A percentile compares a stretch with the other conserved stretches of the same genome.
These are phyloP conservation scores for Euptelea pleiosperma DNA, from an alignment of 164 flowering plant genomes.

Conservation along the genomic window DNA sequence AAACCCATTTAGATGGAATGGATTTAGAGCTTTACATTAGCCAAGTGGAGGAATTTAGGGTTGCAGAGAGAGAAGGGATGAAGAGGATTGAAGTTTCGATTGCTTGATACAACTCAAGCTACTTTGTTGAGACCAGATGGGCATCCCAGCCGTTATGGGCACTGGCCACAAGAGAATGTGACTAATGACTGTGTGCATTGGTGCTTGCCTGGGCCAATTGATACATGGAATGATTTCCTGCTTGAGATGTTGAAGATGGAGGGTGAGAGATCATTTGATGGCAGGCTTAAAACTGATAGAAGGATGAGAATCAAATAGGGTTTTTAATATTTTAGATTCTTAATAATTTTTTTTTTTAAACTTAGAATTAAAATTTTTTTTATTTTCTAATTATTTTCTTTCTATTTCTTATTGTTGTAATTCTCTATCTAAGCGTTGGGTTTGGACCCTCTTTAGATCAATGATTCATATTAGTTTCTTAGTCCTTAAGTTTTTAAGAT, in stretches of 20 bases:
- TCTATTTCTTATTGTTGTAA: neutral
- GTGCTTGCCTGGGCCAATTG: constrained; percentile 47
- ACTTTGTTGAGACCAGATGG: constrained; percentile 42
- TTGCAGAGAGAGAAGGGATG: constrained; percentile 24
- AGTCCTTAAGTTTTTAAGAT: no score
- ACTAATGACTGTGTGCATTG: constrained; percentile 43
- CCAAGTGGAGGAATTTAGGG: constrained; percentile 36
- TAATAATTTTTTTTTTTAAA: no score
- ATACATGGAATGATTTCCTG: constrained; percentile 39
- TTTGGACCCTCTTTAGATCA: no score
- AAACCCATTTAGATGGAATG: constrained; percentile 23
- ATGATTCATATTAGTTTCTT: no score
- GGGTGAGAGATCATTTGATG: neutral
- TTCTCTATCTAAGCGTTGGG: no score
- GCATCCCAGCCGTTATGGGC: constrained; percentile 39
- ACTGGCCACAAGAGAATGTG: constrained; percentile 26
- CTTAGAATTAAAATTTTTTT: neutral
- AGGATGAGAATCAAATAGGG: neutral
- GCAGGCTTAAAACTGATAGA: neutral
- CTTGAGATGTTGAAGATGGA: constrained; percentile 37
- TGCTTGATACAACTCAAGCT: constrained; percentile 34
- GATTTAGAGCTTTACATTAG: constrained; percentile 28
- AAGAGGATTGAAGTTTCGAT: constrained; percentile 26
- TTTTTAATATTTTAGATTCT: neutral
- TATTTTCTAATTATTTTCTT: neutral